Base-by-base conservation (phyloP, 2,329 filamentous ascomycete species). In the Aspergillus jensenii region DNA sequence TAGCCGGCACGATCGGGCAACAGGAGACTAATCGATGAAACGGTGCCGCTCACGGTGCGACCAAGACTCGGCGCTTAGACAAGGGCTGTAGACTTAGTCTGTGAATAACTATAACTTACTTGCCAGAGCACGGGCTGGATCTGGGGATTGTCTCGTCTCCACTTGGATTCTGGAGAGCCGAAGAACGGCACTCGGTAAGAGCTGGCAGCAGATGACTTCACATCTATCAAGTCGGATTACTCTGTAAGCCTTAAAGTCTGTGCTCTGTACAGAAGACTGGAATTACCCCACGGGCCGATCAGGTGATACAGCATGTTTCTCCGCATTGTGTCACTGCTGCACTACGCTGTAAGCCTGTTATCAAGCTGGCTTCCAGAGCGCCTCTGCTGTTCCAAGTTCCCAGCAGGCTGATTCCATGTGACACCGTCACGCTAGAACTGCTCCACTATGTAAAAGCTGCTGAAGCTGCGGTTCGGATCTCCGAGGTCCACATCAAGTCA, bases 1-100 rank as follows among this genome's bases (percentile, higher is more conserved):
- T 51, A 51, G 54, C 51, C 52, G 56, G 48, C 53, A 37, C 47
- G 6, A 60, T 49, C 50, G 58, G 47, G 15, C 35, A n/a, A 19
- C 57, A 49, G 19, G 35, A 43, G 41, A 23, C 43, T 51, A 35
- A 56, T 53, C 39, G 46, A 62, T 61, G 57, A 55, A 57, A 63
- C 57, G 52, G 40, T 55, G 52, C 59, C 56, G 56, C 45, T 49
- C 40, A 56, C 46, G 48, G 59, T 59, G 59, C 53, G 51, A 61
- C 56, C 51, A 53, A 53, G 47, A 54, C 47, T 27, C 17, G 54
- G 51, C 50, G 40, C 44, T 44, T 25, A 52, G 58, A 55, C 57
- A 58, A 11, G 35, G 12, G 35, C 27, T 31, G 27, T 31, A 31
- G 27, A 31, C 27, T 31, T 31, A n/a, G 35, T 14, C 27, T 11